A percentile compares a stretch with the other conserved stretches of the same genome.
phyloP scores from a whole-genome alignment of 1,284 basidiomycete genomes.

The Malassezia caprae region DNA sequence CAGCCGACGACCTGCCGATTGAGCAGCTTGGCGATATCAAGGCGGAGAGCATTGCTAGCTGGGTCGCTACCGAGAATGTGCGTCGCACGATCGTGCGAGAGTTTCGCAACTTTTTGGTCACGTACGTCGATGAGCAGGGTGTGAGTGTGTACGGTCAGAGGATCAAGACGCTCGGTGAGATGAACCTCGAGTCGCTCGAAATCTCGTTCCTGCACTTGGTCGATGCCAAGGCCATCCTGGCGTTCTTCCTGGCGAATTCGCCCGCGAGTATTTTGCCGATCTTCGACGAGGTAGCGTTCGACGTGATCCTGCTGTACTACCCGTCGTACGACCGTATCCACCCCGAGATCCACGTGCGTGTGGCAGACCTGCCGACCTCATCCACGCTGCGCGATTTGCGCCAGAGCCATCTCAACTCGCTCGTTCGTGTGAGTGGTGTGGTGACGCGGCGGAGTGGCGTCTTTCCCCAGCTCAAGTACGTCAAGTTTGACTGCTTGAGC shows the following conservation, averaged over 20 bases:
- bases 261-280: slow-evolving; percentile 84
- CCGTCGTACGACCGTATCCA: slow-evolving; percentile 94
- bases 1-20: slow-evolving; percentile 70
- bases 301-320: slow-evolving; percentile 88
- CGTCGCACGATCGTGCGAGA: slow-evolving; percentile 79
- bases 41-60: slow-evolving; percentile 88
- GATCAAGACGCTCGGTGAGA: slow-evolving; percentile 86
- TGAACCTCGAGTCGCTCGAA: slow-evolving; percentile 92
- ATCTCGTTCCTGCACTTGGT: slow-evolving; percentile 88
- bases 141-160: slow-evolving; percentile 87
- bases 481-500: slow-evolving; percentile 82
- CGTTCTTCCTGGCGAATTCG: slow-evolving; percentile 92
- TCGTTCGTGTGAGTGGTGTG: slow-evolving; percentile 92
- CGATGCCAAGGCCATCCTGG: slow-evolving; percentile 80
- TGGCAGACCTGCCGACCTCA: slow-evolving; percentile 81
- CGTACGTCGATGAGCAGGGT: slow-evolving; percentile 82
- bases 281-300: slow-evolving; percentile 89
- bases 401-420: slow-evolving; percentile 80
- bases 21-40: slow-evolving; percentile 97
- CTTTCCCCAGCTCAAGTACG: slow-evolving; percentile 97
- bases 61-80: slow-evolving; percentile 87
- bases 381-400: slow-evolving; percentile 86
- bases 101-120: slow-evolving; percentile 91
- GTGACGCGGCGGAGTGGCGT: slow-evolving; percentile 91
- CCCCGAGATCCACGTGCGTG: slow-evolving; percentile 92